phyloP scores from a whole-genome alignment of 192 early-diverging fungal species.

The Coemansia sp. region DNA sequence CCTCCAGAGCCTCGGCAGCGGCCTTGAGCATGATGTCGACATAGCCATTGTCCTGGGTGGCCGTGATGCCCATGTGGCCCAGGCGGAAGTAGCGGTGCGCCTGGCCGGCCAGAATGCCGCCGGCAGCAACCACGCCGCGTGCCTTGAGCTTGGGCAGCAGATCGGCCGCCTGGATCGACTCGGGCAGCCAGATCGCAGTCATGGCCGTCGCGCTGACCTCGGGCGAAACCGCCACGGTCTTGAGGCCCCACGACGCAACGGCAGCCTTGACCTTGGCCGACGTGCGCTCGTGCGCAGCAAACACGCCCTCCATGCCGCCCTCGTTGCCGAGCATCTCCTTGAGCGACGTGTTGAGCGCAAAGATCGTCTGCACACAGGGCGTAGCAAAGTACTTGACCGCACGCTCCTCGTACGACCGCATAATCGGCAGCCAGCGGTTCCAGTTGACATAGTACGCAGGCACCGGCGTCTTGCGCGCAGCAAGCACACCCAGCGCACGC shows the following conservation, averaged over 20 bases:
- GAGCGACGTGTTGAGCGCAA: conserved; percentile 82
- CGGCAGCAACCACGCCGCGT: conserved; percentile 84
- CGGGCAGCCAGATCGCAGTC: conserved; percentile 87
- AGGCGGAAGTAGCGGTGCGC: conserved; percentile 92
- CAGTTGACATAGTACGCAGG: conserved; percentile 88
- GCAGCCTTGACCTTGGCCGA: conserved; percentile 71
- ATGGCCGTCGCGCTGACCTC: conserved; percentile 69
- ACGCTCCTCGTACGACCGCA: conserved; percentile 92
- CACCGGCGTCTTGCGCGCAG: conserved; percentile 70
- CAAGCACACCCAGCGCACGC: conserved; percentile 34
- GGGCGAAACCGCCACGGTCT: conserved; percentile 60
- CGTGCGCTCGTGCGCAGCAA: conserved; percentile 72
- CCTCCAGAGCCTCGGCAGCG: conserved; percentile 56
- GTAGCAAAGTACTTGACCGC: conserved; percentile 96
- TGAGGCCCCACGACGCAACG: conserved; percentile 64
- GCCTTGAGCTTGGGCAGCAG: conserved; percentile 75
- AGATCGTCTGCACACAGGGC: conserved; percentile 88
- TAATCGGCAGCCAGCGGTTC: conserved; percentile 95
- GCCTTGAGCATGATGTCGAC: conserved; percentile 65
- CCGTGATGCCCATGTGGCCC: conserved; percentile 84
- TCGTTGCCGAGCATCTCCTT: conserved; percentile 63
- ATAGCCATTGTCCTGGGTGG: conserved; percentile 63
- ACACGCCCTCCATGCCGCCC: conserved; percentile 70
- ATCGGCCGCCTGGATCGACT: conserved; percentile 69
- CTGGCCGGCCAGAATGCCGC: conserved; percentile 80